These are phyloP conservation scores for Piper betle DNA, from an alignment of 164 flowering plant species.

Conservation along the genomic window DNA sequence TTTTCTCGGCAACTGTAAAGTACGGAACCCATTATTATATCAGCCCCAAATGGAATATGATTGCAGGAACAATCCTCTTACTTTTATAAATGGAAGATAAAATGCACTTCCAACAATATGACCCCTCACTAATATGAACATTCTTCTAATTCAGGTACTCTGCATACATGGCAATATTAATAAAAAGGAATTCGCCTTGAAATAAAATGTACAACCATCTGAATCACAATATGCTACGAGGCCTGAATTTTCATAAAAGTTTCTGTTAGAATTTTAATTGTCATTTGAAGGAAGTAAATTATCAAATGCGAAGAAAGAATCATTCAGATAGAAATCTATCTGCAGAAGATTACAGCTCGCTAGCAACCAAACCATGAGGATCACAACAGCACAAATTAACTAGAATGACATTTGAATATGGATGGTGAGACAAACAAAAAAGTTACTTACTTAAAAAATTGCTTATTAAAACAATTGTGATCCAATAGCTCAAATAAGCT, in stretches of 20 bases:
- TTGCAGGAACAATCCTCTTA: no score
- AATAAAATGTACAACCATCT: conserved; percentile 60
- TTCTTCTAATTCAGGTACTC: no score
- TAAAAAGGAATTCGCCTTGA: conserved; percentile 37
- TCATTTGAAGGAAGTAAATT: not conserved
- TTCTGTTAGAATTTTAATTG: not conserved
- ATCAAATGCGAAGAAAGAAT: not conserved
- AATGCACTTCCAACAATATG: no score
- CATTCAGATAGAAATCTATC: conserved; percentile 8
- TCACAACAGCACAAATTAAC: not conserved
- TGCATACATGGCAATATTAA: no score
- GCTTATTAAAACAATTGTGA: no score
- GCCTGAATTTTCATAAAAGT: conserved; percentile 27
- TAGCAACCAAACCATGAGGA: not conserved
- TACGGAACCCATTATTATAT: no score
- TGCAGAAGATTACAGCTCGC: conserved; percentile 18
- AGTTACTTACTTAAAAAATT: not conserved
- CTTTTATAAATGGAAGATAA: not conserved
- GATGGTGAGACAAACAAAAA: not conserved
- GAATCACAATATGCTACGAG: conserved; percentile 76
- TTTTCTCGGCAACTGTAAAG: conserved; percentile 49
- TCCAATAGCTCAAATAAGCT: not conserved
- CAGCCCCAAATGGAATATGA: no score
- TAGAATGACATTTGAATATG: not conserved
- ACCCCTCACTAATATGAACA: not conserved